These are phyloP conservation scores for Neonectria neomacrospora DNA, from an alignment of 2,329 filamentous ascomycete species.

Conservation along the genomic window DNA sequence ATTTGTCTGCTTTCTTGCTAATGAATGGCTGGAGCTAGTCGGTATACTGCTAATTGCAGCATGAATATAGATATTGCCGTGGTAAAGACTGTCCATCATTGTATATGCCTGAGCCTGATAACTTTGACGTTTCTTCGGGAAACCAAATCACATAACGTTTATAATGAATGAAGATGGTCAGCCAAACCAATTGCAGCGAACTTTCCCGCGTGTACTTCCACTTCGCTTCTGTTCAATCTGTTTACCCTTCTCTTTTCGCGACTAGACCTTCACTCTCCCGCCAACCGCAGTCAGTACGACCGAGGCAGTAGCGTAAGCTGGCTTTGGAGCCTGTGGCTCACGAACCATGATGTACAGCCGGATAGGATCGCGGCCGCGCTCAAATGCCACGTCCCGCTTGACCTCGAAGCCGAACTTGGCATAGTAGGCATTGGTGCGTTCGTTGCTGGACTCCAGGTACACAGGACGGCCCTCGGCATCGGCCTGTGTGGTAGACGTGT, in stretches of 20 bases:
- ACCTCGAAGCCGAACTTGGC: conserved; percentile 78
- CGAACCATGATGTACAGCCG: conserved; percentile 84
- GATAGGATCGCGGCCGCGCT: conserved; percentile 67
- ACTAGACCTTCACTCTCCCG: conserved; percentile 40
- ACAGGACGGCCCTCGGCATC: conserved; percentile 74
- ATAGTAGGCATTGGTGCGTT: conserved; percentile 77
- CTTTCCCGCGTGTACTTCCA: conserved; percentile 1
- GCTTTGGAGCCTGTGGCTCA: conserved; percentile 64
- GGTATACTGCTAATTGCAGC: conserved; percentile 24
- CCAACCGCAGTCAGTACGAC: conserved; percentile 36
- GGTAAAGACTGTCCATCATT: conserved; percentile 34
- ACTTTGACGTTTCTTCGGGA: conserved; percentile 11
- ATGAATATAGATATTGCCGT: conserved; percentile 25
- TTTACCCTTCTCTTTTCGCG: not conserved
- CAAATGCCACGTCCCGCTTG: conserved; percentile 71
- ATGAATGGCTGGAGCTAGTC: conserved; percentile 45
- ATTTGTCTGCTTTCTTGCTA: conserved; percentile 35
- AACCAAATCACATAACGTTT: conserved; percentile 9
- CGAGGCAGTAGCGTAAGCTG: conserved; percentile 39
- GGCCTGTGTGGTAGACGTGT: conserved; percentile 57
- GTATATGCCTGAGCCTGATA: conserved; percentile 11
- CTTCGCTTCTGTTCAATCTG: conserved; percentile 3
- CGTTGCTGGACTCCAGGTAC: conserved; percentile 83
- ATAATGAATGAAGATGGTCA: conserved; percentile 23
- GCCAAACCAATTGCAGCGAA: conserved; percentile 7